A percentile compares a stretch with the other conserved stretches of the same genome.
phyloP scores from a whole-genome alignment of 164 flowering plant genomes.

The Tinospora cordifolia region DNA sequence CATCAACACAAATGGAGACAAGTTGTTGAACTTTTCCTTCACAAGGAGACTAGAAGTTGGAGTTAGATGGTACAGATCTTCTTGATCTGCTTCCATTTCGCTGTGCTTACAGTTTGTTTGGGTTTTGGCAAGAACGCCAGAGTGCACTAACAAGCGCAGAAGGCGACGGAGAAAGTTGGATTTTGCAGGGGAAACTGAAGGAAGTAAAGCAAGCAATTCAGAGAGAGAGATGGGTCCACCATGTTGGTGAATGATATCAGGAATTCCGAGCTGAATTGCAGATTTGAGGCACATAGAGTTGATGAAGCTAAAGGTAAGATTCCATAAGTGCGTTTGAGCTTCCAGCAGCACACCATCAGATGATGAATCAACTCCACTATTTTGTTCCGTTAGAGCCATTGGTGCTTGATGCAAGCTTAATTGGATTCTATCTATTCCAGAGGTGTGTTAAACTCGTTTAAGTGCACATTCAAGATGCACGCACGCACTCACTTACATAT shows the following conservation, averaged over 20 bases:
- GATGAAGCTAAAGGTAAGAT: constrained; percentile 21
- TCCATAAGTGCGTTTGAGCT: constrained; percentile 30
- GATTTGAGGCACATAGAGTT: constrained; percentile 37
- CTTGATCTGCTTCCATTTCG: background rate
- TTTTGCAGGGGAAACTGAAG: constrained; percentile 13
- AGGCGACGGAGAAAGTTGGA: constrained; percentile 11
- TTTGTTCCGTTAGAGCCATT: background rate
- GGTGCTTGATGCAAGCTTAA: too few relatives aligned
- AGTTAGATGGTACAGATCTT: constrained; percentile 19
- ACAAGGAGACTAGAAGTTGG: constrained; percentile 27
- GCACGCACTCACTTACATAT: too few relatives aligned
- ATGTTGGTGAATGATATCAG: constrained; percentile 28
- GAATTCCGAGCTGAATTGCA: constrained; percentile 31
- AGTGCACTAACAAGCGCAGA: constrained; percentile 19
- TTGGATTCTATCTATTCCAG: too few relatives aligned
- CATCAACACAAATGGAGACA: constrained; percentile 13
- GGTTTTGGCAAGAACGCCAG: constrained; percentile 7
- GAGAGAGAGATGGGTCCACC: constrained; percentile 23
- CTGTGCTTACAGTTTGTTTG: too few relatives aligned
- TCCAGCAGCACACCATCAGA: too few relatives aligned
- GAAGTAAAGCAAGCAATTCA: constrained; percentile 12
- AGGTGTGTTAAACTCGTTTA: too few relatives aligned
- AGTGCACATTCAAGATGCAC: too few relatives aligned
- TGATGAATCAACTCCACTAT: constrained; percentile 8
- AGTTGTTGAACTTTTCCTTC: constrained; percentile 20